Evolutionary conservation across 2,329 filamentous ascomycete genomes (phyloP).

Genomic region (Aspergillus unguis): DNA sequence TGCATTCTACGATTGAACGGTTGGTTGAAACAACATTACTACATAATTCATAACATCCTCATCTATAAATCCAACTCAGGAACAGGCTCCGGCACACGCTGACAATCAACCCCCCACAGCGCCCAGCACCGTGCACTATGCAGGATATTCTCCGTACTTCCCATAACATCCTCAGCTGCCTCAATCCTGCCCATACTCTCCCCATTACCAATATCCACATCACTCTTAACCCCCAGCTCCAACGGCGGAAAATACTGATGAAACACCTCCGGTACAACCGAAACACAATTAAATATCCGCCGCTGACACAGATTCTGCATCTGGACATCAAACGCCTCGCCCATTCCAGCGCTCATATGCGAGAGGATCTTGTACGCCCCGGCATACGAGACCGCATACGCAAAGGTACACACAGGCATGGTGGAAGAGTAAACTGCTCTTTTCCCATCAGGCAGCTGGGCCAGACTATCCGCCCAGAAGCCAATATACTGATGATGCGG

Average conservation of each 20-base stretch:
- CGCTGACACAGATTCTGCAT: constrained; percentile 31
- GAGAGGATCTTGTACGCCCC: constrained; percentile 34
- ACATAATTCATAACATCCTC: too few species aligned
- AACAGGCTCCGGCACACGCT: not conserved
- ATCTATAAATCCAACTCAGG: too few species aligned
- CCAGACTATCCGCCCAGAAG: constrained; percentile 14
- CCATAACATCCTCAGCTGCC: constrained; percentile 28
- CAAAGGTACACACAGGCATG: constrained; percentile 33
- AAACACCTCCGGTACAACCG: constrained; percentile 38
- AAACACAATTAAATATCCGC: constrained; percentile 31
- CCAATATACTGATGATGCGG: constrained; percentile 19
- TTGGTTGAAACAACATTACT: too few species aligned
- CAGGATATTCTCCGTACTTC: constrained; percentile 33
- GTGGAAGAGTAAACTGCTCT: constrained; percentile 28
- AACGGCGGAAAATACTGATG: constrained; percentile 34
- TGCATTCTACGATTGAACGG: too few species aligned
- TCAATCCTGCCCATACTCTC: constrained; percentile 18
- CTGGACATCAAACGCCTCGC: constrained; percentile 36
- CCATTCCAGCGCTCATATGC: constrained; percentile 24
- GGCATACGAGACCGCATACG: constrained; percentile 41
- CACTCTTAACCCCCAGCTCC: constrained; percentile 23
- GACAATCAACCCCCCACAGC: constrained; percentile 20
- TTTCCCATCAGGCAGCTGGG: constrained; percentile 13
- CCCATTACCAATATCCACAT: constrained; percentile 23
- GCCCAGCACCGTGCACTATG: constrained; percentile 35